Base-by-base conservation (phyloP, 2,329 filamentous ascomycete species). In the Botrytis pseudocinerea region DNA sequence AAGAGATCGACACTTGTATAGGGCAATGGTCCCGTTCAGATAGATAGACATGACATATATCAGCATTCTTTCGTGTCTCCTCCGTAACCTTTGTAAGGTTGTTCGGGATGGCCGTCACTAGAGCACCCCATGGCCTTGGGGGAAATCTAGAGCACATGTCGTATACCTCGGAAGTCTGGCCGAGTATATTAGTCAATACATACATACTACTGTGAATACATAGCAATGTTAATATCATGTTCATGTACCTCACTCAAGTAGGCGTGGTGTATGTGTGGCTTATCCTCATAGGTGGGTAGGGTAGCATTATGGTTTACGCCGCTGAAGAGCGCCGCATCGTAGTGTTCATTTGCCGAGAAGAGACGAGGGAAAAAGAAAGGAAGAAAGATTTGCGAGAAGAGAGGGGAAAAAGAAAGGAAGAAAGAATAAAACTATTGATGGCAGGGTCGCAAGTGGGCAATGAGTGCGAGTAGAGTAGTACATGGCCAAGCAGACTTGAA, bases 281-380 rank as follows among this genome's bases (percentile, higher is more conserved):
- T 35, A 20, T 42, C 54, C 40, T 69, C 18, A 69, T 69, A 69
- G 66, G 66, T 61, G 40, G 40, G 22, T 40, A 35, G 20, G 48
- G 40, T 44, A 69, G 38, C 48, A 69, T 69, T 16, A 7, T n/a
- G 40, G 44, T 14, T 54, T 25, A n/a, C 66, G 66, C 66, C 51
- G 38, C 48, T 42, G 51, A 69, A 57, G 38, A 69, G 65, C 65
- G 65, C 66, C 66, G 66, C 66, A 59, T 44, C 1, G 28, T 69
- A 69, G 48, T 51, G 25, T 59, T 42, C 35, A 25, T 28, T 66
- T 57, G 46, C 64, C 64, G 22, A 51, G 40, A 40, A 59, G 57
- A 14, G n/a, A 28, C 8, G 7, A 57, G 51, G 51, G n/a, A 57
- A 57, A 28, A 28, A 10, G 51, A 22, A 57, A 57, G 18, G n/a